Evolutionary conservation across 73 alveolate species (phyloP), one percentile per base, ranked within the genome.

Genomic region (Uronychia setigera): DNA sequence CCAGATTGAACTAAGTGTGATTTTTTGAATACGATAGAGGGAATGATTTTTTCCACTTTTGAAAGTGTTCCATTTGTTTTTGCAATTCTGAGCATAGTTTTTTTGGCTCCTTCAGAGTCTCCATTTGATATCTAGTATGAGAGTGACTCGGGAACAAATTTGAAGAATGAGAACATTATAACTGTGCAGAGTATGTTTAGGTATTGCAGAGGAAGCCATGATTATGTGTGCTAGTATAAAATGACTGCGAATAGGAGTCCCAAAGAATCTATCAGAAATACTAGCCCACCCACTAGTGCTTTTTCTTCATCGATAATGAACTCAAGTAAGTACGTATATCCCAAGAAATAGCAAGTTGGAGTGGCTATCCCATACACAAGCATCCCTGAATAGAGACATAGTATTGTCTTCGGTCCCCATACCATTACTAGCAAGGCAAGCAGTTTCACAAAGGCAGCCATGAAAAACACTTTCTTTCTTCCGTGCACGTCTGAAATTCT

Each of bases 401-500:
- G 9, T 5, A 76, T 1, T 28, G 67, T 46, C 67, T 5, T 76
- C 19, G 81, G 28, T 13, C 46, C n/a, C 5, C 19, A 25, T 25
- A 30, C 5, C 5, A 76, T 5, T 1, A 76, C 27, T 9, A 32
- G 1, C 27, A 26, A 30, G 9, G 58, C 35, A 5, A 76, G 28
- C 1, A 76, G 1, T 26, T 76, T 28, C 29, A 76, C 27, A 27
- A 31, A 28, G 9, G 30, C 59, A 5, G 58, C 35, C 1, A 25
- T 5, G 29, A 28, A 26, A 11, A 76, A 26, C 1, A 76, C n/a
- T 25, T 25, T 9, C 5, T 28, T 26, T 27, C 81, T 26, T 28
- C 81, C 81, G 27, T 76, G 9, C 27, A 30, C 27, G 59, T 76
- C 81, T 28, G 81, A 35, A 5, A 76, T 9, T 27, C 81, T 26